Base-by-base conservation (phyloP, 495 filamentous ascomycete species). In the Podospora anserina region DNA sequence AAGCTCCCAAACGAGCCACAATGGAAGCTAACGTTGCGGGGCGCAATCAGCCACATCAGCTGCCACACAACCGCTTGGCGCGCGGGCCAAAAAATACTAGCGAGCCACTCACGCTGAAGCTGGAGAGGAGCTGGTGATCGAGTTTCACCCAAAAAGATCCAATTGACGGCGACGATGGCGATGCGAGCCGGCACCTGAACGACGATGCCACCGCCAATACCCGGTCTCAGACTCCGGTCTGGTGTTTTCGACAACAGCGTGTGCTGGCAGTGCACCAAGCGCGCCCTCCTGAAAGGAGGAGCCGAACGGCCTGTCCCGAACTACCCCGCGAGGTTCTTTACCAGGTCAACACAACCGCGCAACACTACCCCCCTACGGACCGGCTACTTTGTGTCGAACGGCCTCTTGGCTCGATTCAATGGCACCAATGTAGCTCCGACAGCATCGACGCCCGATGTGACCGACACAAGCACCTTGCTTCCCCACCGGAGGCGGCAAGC, bases 401-500 rank as follows among this genome's bases (percentile, higher is more conserved):
- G 63, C 61, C 68, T 80, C 54, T 74, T 80, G 44, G 65, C 70
- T 60, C 77, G 71, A 20, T 62, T 66, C 69, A 73, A 76, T 72
- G 72, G 75, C 69, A 65, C 64, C 9, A 61, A 66, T 9, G 39
- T 65, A 39, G 61, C 66, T 27, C 13, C 65, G 49, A 19, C 66
- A 28, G 59, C 64, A 32, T 32, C 30, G 30, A 32, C 30, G 7
- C 3, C 64, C 66, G 63, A 53, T 26, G 65, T 32, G 28, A 67
- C 67, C 30, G 39, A 49, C 19, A 28, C 71, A 59, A 66, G 74
- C 63, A 66, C 61, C 62, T 70, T 79, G 49, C 79, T 79, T 32
- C 81, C 80, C 13, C 81, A 83, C 67, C 76, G 81, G 39, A 76
- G 77, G 58, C 77, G 81, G 64, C 80, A 82, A 63, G 79, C 77